Percentiles rank a stretch among this genome's conserved stretches.
These are phyloP conservation scores for Avena sativa DNA, from an alignment of 176 grass and related monocot genomes.

Conservation along the genomic window DNA sequence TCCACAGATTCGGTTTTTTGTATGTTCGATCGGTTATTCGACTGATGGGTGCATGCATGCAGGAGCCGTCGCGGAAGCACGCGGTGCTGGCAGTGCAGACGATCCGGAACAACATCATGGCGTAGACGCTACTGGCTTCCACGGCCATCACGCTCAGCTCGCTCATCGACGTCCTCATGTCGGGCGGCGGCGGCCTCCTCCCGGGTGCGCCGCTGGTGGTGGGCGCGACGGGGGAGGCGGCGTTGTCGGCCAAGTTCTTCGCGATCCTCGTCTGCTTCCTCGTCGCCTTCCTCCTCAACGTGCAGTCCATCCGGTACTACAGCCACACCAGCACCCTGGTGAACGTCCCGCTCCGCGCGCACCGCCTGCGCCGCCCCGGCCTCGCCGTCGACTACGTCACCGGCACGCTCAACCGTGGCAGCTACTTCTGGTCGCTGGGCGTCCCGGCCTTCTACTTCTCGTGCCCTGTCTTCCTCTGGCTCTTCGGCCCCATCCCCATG, in stretches of 20 bases:
- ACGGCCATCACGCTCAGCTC: constrained; percentile 54
- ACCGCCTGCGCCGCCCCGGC: constrained; percentile 25
- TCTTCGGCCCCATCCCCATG: constrained; percentile 69
- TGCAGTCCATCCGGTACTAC: constrained; percentile 89
- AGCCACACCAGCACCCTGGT: constrained; percentile 74
- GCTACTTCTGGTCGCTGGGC: constrained; percentile 80
- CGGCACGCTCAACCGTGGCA: constrained; percentile 48
- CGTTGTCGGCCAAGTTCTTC: constrained; percentile 70
- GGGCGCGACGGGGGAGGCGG: constrained; percentile 15
- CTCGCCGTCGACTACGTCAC: constrained; percentile 56
- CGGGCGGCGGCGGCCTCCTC: neutral
- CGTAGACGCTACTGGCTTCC: constrained; percentile 79
- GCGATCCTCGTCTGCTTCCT: constrained; percentile 81
- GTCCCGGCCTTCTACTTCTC: constrained; percentile 71
- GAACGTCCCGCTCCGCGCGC: constrained; percentile 54
- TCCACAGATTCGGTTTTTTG: neutral
- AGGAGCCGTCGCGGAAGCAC: constrained; percentile 71
- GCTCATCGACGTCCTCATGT: no score
- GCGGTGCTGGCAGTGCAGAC: constrained; percentile 84
- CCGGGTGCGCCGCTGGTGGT: constrained; percentile 58
- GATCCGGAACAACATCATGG: constrained; percentile 95
- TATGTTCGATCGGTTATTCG: neutral
- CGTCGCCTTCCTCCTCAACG: constrained; percentile 78
- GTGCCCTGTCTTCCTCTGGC: constrained; percentile 69
- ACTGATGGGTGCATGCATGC: neutral